Base-by-base conservation (phyloP, 495 filamentous ascomycete species). In the Endocarpon pusillum region DNA sequence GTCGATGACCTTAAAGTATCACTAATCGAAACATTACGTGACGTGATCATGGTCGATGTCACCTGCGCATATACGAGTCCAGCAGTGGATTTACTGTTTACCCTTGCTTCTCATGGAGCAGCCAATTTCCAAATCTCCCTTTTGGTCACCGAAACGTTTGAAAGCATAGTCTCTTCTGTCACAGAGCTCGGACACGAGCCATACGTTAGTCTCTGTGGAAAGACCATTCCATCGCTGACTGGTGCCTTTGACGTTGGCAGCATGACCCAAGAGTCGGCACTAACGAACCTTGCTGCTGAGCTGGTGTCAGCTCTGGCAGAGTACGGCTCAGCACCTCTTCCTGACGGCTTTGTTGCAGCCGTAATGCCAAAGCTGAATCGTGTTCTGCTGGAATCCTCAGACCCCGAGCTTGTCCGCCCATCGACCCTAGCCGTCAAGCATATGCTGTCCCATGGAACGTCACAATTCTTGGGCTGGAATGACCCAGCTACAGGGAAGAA, bases 1-100 rank as follows among this genome's bases (percentile, higher is more conserved):
- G 74, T 78, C 19, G 87, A 94, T 36, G 89, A 97, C 48, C 68
- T 96, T 19, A 69, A 94, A 37, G 80, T 91, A 5, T 86, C 85
- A 1, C 57, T 97, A 16, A 76, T 86, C 3, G 89, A 97, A 51
- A 84, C 85, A 1, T 64, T 97, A 9, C 70, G 84, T 25, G 72
- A 81, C 40, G 77, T 78, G 16, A 87, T 94, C 43, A 70, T 73
- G 47, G 64, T 87, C 35, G 75, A 94, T 36, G 62, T 81, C 4
- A 55, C 59, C 7, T 67, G 86, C 25, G 78, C 78, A 19, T 59
- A 94, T 38, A 72, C 69, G 12, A 70, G 73, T 21, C 58, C 65
- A 23, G 77, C 80, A 18, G 61, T 94, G 17, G 81, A 94, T 47
- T 61, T 94, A 21, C 69, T 96, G 21, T 94, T 97, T 54, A 72